A percentile compares a stretch with the other conserved stretches of the same genome.
Conservation (phyloP, 495 filamentous ascomycete species). For the Penicillium subrubescens region DNA sequence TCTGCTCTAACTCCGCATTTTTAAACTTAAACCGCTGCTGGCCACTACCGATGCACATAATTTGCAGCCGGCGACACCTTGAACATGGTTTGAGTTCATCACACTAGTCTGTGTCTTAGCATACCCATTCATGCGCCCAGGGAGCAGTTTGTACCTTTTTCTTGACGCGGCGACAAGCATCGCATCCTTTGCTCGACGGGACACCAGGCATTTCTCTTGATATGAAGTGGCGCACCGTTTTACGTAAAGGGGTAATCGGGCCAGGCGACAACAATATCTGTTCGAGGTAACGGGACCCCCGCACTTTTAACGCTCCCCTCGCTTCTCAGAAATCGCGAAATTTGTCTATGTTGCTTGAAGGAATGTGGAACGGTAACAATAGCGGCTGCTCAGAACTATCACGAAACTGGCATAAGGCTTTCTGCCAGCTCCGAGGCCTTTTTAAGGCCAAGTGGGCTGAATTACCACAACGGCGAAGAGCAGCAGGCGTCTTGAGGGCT, state of each 20-base stretch:
- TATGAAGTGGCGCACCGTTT: conserved; percentile 7
- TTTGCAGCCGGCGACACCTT: conserved; percentile 41
- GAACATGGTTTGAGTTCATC: conserved; percentile 42
- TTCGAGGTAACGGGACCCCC: background rate
- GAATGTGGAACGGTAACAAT: background rate
- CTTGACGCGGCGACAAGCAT: conserved; percentile 49
- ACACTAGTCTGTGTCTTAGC: conserved; percentile 30
- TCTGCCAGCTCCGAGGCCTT: background rate
- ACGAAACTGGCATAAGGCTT: background rate
- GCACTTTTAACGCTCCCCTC: background rate
- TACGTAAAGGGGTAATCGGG: background rate
- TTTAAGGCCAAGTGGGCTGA: background rate
- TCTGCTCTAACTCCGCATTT: background rate
- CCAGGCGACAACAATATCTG: background rate
- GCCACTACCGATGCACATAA: conserved; percentile 44
- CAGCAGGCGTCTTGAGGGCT: background rate
- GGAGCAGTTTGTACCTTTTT: conserved; percentile 39
- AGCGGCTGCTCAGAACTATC: background rate
- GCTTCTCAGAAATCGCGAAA: background rate
- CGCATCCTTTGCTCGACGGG: conserved; percentile 47
- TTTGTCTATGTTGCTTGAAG: background rate
- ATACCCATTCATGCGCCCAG: background rate
- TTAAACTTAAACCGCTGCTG: conserved; percentile 48
- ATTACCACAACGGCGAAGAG: background rate
- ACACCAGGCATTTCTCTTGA: conserved; percentile 45